Evolutionary conservation across 306 rosid species (phyloP).

Genomic region (Cucurbita moschata): DNA sequence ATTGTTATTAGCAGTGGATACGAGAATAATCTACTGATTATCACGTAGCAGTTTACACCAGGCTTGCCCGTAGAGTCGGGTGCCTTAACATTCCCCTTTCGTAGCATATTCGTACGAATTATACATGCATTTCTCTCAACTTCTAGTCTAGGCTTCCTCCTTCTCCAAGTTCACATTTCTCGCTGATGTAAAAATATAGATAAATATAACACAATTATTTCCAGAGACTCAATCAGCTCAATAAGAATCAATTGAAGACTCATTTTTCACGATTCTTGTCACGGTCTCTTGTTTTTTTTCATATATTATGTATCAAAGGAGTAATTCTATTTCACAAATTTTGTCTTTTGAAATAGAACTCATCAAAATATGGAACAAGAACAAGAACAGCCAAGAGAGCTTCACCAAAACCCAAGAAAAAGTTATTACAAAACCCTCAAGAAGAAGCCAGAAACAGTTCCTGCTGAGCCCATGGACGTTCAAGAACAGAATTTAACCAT

Average conservation of each 20-base stretch:
- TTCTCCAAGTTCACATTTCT: not conserved
- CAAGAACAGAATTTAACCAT: not conserved
- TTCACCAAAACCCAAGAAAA: not conserved
- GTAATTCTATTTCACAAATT: too few relatives aligned
- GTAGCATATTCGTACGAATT: not conserved
- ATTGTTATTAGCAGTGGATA: constrained; percentile 34
- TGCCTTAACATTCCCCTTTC: not conserved
- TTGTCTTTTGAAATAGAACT: too few relatives aligned
- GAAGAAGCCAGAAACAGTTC: not conserved
- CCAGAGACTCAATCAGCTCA: not conserved
- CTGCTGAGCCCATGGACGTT: not conserved
- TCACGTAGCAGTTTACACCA: constrained; percentile 15
- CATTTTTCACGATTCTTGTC: not conserved
- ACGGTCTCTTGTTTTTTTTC: too few relatives aligned
- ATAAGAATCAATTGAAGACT: not conserved
- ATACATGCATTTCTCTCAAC: not conserved
- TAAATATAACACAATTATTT: not conserved
- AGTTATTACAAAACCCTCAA: not conserved
- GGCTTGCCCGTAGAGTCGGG: not conserved
- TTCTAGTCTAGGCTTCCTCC: not conserved
- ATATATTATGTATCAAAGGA: too few relatives aligned
- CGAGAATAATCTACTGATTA: constrained; percentile 49
- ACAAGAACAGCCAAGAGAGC: not conserved
- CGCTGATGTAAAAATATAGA: not conserved
- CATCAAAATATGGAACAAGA: not conserved